A percentile compares a stretch with the other conserved stretches of the same genome.
Conservation (phyloP, 2,329 filamentous ascomycete genomes). For the Sporothrix globosa region DNA sequence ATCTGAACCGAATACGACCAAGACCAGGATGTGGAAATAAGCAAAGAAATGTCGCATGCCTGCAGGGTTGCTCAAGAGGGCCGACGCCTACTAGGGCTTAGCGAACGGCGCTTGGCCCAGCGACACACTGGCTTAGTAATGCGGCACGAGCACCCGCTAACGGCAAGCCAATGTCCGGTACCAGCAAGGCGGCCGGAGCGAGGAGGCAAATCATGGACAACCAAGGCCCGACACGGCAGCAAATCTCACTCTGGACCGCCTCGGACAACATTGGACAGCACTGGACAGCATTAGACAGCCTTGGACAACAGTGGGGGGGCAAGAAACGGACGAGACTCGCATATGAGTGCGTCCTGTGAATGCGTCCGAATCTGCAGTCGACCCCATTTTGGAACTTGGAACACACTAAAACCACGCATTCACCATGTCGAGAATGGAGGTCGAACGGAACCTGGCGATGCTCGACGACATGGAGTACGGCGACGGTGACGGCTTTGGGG, state of each 20-base stretch:
- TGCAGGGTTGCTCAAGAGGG: not conserved
- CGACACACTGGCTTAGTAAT: not conserved
- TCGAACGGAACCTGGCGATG: not conserved
- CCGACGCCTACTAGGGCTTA: constrained; percentile 21
- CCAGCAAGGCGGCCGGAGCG: not conserved
- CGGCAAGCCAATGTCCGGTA: not conserved
- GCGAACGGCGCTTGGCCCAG: not conserved
- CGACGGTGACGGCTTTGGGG: not conserved
- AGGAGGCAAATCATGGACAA: not conserved
- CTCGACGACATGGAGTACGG: not conserved
- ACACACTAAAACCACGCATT: not conserved
- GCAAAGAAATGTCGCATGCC: not conserved
- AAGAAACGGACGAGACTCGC: not conserved
- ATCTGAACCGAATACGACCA: constrained; percentile 8
- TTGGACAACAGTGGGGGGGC: no score
- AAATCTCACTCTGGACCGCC: not conserved
- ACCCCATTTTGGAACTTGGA: no score
- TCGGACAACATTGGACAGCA: no score
- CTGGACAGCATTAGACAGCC: not conserved
- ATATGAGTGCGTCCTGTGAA: not conserved
- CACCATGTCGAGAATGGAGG: not conserved
- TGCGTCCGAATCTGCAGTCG: not conserved
- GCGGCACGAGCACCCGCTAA: not conserved
- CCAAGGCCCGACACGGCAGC: not conserved
- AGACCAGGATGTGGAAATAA: not conserved